A percentile compares a stretch with the other conserved stretches of the same genome.
Conservation (phyloP, 139 green algal genomes). For the Coccomyxa sp. region DNA sequence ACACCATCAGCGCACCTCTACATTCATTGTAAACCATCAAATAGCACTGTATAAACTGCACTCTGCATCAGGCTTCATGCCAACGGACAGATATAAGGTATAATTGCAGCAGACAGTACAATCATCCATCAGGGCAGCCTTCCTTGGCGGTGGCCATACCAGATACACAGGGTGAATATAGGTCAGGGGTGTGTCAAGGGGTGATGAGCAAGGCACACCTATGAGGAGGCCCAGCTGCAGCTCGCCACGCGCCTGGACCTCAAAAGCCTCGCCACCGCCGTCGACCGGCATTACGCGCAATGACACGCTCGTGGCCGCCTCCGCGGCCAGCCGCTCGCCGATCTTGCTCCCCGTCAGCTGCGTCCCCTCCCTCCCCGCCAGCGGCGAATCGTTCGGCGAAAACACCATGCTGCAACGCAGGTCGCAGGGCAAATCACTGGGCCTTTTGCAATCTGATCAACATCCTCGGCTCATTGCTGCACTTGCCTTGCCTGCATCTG, state of each 20-base stretch:
- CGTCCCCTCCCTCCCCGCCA: constrained; percentile 63
- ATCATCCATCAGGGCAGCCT: too few species aligned
- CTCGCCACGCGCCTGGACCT: constrained; percentile 84
- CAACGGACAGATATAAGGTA: too few species aligned
- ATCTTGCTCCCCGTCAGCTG: constrained; percentile 80
- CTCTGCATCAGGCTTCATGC: background rate
- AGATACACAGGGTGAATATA: too few species aligned
- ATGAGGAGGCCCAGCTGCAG: constrained; percentile 90
- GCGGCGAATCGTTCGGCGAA: constrained; percentile 76
- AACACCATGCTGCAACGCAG: constrained; percentile 72
- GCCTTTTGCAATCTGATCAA: background rate
- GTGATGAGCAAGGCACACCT: constrained; percentile 8
- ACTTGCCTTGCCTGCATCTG: background rate
- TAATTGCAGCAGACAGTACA: background rate
- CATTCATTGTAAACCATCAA: background rate
- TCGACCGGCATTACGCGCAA: constrained; percentile 43
- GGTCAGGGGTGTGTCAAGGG: background rate
- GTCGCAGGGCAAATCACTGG: background rate
- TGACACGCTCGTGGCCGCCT: constrained; percentile 81
- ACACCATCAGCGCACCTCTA: background rate
- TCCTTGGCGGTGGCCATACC: too few species aligned
- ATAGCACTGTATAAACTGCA: background rate
- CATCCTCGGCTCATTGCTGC: background rate
- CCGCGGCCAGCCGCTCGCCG: constrained; percentile 65
- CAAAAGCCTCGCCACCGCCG: constrained; percentile 48